phyloP scores from a whole-genome alignment of 306 rosid species.

The Bauhinia variegata region DNA sequence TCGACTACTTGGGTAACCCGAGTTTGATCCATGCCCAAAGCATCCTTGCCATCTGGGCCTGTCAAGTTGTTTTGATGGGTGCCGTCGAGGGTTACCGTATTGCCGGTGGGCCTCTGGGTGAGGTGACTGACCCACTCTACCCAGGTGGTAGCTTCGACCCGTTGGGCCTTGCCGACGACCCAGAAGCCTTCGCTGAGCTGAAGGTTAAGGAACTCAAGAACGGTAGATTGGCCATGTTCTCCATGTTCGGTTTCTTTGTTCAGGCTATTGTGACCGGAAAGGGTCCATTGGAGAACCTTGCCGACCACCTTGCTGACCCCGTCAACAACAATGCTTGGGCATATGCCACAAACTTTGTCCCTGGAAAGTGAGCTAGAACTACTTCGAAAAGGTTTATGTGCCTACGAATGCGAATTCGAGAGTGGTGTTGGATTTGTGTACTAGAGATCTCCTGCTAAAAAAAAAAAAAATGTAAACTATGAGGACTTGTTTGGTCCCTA shows the following conservation, averaged over 20 bases:
- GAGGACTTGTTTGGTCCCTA: conserved; percentile 11
- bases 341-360: conserved; percentile 72
- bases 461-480: conserved; percentile 48
- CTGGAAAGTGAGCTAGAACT: conserved; percentile 51
- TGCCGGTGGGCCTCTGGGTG: conserved; percentile 67
- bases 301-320: conserved; percentile 68
- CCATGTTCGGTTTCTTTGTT: conserved; percentile 68
- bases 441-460: conserved; percentile 18
- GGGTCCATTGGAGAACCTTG: conserved; percentile 65
- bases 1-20: conserved; percentile 71
- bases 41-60: conserved; percentile 67
- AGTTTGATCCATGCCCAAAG: conserved; percentile 69
- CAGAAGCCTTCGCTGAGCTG: conserved; percentile 66
- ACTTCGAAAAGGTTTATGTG: not conserved
- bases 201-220: conserved; percentile 69
- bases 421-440: conserved; percentile 22
- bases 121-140: conserved; percentile 62
- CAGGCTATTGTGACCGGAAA: conserved; percentile 70
- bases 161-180: conserved; percentile 67
- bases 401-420: conserved; percentile 15
- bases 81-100: conserved; percentile 67
- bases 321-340: conserved; percentile 76
- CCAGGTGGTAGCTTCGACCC: conserved; percentile 74
- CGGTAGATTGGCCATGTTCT: conserved; percentile 66
- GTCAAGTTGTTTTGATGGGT: conserved; percentile 64